Evolutionary conservation across 345 rosid genomes (phyloP).

Genomic region (Rhodamnia argentea): DNA sequence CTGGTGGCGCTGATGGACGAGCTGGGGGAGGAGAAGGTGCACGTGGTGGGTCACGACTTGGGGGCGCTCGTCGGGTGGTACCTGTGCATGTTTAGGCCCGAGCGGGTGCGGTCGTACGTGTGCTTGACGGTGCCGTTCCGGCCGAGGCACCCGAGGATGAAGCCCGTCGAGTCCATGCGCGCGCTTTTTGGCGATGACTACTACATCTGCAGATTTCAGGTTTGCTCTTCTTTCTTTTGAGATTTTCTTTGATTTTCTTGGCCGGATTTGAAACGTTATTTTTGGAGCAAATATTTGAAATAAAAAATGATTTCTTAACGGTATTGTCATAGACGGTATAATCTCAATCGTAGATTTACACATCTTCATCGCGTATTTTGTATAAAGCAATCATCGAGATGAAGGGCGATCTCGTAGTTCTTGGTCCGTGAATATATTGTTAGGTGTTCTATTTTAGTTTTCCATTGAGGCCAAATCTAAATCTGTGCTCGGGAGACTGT

Average conservation of each 20-base stretch:
- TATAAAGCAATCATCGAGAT: too few species aligned
- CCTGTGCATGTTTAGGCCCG: conserved; percentile 64
- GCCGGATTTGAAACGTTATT: background rate
- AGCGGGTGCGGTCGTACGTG: conserved; percentile 47
- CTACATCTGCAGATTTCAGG: conserved; percentile 90
- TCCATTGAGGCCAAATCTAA: too few species aligned
- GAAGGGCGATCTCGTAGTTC: too few species aligned
- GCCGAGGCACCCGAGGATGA: conserved; percentile 52
- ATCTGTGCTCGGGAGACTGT: too few species aligned
- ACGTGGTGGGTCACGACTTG: conserved; percentile 73
- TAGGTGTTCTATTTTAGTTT: too few species aligned
- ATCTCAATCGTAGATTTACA: too few species aligned
- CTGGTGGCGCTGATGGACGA: conserved; percentile 45
- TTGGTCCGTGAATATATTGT: too few species aligned
- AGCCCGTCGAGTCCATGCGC: conserved; percentile 41
- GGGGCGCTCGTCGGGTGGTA: conserved; percentile 74
- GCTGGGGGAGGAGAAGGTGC: conserved; percentile 45
- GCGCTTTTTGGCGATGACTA: conserved; percentile 66
- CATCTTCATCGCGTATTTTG: too few species aligned
- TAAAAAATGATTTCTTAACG: too few species aligned
- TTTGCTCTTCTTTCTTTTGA: background rate
- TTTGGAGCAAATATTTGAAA: background rate
- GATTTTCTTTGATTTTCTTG: background rate
- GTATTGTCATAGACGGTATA: too few species aligned
- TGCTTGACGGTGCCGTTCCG: conserved; percentile 55